A percentile compares a stretch with the other conserved stretches of the same genome.
Conservation (phyloP, 2,329 filamentous ascomycete genomes). For the Penicillium sp. region DNA sequence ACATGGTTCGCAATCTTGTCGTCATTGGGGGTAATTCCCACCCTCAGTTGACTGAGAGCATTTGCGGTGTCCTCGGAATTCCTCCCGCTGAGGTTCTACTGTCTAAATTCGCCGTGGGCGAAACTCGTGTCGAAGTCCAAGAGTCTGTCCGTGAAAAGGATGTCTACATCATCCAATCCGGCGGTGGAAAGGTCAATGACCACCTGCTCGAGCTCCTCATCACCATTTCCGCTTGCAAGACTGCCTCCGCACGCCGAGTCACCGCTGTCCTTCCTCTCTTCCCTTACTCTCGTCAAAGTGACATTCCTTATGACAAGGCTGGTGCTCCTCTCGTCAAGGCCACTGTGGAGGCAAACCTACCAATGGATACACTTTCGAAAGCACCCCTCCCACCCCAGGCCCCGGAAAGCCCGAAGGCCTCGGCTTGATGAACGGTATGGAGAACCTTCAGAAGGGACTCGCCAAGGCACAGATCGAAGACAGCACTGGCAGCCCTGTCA, state of each 20-base stretch:
- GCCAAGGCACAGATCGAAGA: slow-evolving; percentile 67
- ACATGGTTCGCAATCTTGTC: slow-evolving; percentile 93
- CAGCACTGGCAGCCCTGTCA: slow-evolving; percentile 44
- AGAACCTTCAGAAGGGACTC: slow-evolving; percentile 71
- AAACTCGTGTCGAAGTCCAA: slow-evolving; percentile 92
- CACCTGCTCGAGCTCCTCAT: slow-evolving; percentile 95
- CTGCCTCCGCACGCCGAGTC: slow-evolving; percentile 86
- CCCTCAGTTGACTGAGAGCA: slow-evolving; percentile 79
- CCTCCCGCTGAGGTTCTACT: slow-evolving; percentile 82
- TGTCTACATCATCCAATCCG: slow-evolving; percentile 97
- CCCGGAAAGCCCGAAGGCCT: slow-evolving; percentile 69
- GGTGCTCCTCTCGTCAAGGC: slow-evolving; percentile 83
- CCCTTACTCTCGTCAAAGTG: slow-evolving; percentile 93
- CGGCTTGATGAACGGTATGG: slow-evolving; percentile 67
- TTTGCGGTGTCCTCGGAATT: slow-evolving; percentile 86
- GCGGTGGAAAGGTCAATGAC: slow-evolving; percentile 91
- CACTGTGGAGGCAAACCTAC: slow-evolving; percentile 46
- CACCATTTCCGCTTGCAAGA: slow-evolving; percentile 97
- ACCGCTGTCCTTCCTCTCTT: slow-evolving; percentile 94
- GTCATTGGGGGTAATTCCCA: slow-evolving; percentile 92
- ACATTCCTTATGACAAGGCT: slow-evolving; percentile 94
- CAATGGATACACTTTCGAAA: slow-evolving; percentile 81
- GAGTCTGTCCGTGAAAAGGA: slow-evolving; percentile 97
- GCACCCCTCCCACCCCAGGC: slow-evolving; percentile 81
- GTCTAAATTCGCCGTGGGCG: slow-evolving; percentile 90